Percentiles rank a stretch among this genome's conserved stretches.
These are phyloP conservation scores for Aspergillus indologenus DNA, from an alignment of 495 filamentous ascomycete species.

Conservation along the genomic window DNA sequence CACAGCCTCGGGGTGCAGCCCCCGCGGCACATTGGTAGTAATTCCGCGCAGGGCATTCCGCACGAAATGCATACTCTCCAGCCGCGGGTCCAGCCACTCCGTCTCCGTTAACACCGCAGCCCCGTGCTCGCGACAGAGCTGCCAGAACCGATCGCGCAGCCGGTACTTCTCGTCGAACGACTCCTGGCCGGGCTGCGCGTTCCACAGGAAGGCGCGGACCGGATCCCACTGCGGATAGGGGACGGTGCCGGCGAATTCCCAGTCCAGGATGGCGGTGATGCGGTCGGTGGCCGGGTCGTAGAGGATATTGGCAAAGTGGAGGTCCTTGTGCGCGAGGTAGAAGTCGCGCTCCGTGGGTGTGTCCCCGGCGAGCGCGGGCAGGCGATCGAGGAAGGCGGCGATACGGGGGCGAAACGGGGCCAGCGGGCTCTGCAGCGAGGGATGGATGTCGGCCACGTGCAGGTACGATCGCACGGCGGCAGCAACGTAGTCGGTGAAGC, in stretches of 20 bases:
- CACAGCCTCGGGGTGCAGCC: neutral
- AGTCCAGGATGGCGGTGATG: slow-evolving; percentile 2
- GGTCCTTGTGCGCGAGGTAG: slow-evolving; percentile 1
- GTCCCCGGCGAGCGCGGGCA: neutral
- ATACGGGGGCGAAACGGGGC: neutral
- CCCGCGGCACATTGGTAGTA: slow-evolving; percentile 1
- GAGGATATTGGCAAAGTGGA: slow-evolving; percentile 2
- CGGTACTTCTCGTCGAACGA: neutral
- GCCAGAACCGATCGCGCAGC: neutral
- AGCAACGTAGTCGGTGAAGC: neutral
- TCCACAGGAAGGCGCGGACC: neutral
- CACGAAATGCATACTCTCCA: neutral
- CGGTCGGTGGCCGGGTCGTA: slow-evolving; percentile 1
- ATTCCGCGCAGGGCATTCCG: neutral
- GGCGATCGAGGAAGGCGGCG: neutral
- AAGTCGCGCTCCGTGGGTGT: neutral
- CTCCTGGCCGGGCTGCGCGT: neutral
- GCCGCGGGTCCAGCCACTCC: neutral
- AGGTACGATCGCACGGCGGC: neutral
- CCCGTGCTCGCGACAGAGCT: neutral
- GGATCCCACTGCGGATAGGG: slow-evolving; percentile 1
- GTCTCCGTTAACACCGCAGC: neutral
- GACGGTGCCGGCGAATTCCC: neutral
- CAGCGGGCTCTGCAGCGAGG: neutral
- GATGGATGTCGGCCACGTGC: neutral